phyloP scores from a whole-genome alignment of 169 alveolate species.

The Cryptosporidium ubiquitum region DNA sequence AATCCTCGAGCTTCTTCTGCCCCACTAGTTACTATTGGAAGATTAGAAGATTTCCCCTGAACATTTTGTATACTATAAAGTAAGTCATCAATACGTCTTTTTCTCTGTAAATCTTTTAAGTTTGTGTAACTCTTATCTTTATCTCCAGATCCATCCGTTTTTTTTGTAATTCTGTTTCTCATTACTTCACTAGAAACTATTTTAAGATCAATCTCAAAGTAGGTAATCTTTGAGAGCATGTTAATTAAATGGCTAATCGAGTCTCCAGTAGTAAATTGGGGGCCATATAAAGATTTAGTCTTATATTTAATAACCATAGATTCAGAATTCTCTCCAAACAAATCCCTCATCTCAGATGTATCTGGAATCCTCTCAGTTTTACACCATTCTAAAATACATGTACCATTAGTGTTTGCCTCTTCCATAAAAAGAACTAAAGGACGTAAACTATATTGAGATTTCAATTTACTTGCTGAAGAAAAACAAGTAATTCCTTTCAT shows the following conservation, averaged over 20 bases:
- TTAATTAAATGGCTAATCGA: background rate
- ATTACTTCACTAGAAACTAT: background rate
- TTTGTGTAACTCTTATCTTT: background rate
- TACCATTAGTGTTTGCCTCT: constrained; percentile 68
- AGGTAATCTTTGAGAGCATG: constrained; percentile 31
- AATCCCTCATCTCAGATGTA: constrained; percentile 13
- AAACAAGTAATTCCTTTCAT: background rate
- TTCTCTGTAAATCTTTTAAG: constrained; percentile 4
- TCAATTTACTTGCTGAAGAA: constrained; percentile 5
- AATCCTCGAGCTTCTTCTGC: constrained; percentile 28
- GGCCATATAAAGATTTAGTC: constrained; percentile 30
- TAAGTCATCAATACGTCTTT: constrained; percentile 15
- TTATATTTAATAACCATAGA: constrained; percentile 10
- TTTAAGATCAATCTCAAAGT: background rate
- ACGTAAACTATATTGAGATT: background rate
- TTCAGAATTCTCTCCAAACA: constrained; percentile 23
- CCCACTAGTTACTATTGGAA: constrained; percentile 46
- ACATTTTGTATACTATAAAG: constrained; percentile 1
- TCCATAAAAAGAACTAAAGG: constrained; percentile 62
- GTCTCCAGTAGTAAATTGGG: constrained; percentile 66
- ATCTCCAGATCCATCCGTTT: background rate
- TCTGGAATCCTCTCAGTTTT: constrained; percentile 9
- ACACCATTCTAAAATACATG: constrained; percentile 54
- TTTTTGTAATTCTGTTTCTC: background rate
- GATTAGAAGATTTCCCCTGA: constrained; percentile 3